Percentiles rank a stretch among this genome's conserved stretches.
These are phyloP conservation scores for Metschnikowia koreensis DNA, from an alignment of 805 yeast species.

Conservation along the genomic window DNA sequence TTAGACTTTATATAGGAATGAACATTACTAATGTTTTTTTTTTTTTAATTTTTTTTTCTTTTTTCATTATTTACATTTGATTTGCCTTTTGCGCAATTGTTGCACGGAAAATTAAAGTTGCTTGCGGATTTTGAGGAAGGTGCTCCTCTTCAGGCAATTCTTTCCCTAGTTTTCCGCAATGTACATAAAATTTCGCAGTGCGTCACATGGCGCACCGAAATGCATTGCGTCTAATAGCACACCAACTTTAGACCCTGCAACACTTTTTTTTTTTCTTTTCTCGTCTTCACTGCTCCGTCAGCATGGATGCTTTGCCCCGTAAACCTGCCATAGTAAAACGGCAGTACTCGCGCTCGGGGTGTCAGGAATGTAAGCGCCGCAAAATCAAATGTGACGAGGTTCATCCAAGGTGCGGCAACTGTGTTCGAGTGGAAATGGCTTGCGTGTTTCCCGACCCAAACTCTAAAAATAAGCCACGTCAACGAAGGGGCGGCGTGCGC, in stretches of 20 bases:
- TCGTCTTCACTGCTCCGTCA: background rate
- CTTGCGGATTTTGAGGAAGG: background rate
- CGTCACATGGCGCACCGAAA: constrained; percentile 5
- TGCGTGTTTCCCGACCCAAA: constrained; percentile 17
- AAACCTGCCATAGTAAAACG: constrained; percentile 14
- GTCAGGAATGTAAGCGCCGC: constrained; percentile 22
- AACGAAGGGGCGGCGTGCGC: background rate
- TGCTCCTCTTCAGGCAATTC: constrained; percentile 4
- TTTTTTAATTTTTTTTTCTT: too few species aligned
- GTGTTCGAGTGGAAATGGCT: constrained; percentile 11
- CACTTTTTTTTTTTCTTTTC: background rate
- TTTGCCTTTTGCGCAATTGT: background rate
- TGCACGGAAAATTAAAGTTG: background rate
- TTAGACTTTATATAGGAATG: background rate
- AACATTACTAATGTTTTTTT: background rate
- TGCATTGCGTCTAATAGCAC: constrained; percentile 2
- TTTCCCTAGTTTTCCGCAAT: background rate
- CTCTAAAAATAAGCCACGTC: constrained; percentile 12
- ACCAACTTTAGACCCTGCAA: background rate
- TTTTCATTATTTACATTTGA: too few species aligned
- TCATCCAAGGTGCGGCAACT: constrained; percentile 18
- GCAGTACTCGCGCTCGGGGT: constrained; percentile 21
- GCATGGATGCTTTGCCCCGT: constrained; percentile 5
- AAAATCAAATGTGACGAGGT: constrained; percentile 21
- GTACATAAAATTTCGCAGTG: constrained; percentile 5